These are phyloP conservation scores for Lippia alba DNA, from an alignment of 305 asterid species.

Conservation along the genomic window DNA sequence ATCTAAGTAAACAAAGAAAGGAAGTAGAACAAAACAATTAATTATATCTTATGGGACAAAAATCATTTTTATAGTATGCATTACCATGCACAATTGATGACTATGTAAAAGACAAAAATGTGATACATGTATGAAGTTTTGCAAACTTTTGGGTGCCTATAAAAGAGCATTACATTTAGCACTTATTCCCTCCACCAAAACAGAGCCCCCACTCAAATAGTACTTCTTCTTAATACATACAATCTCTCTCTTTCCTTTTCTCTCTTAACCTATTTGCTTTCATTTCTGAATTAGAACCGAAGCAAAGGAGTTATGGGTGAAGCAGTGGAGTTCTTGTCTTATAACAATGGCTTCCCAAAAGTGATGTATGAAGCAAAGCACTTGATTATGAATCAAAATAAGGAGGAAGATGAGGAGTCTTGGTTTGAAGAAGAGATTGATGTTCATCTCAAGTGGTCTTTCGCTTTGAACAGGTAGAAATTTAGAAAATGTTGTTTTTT, in stretches of 20 bases:
- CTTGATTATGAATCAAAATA: constrained; percentile 41
- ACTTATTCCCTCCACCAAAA: constrained; percentile 31
- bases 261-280: background rate
- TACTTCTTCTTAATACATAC: no score
- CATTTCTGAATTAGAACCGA: background rate
- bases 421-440: constrained; percentile 97
- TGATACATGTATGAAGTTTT: constrained; percentile 10
- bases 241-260: background rate
- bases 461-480: constrained; percentile 77
- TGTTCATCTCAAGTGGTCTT: constrained; percentile 93
- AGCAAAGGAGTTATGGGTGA: constrained; percentile 59
- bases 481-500: no score
- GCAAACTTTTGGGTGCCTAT: constrained; percentile 44
- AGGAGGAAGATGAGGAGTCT: constrained; percentile 44
- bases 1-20: background rate
- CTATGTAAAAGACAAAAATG: constrained; percentile 10
- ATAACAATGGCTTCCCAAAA: constrained; percentile 61
- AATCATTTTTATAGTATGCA: no score
- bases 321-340: constrained; percentile 59
- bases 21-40: background rate
- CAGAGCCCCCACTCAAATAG: no score
- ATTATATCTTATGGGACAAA: background rate
- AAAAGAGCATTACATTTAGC: constrained; percentile 42
- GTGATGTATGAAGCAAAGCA: constrained; percentile 50
- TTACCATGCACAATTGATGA: background rate